Base-by-base conservation (phyloP, 164 flowering plant genomes). In the Vitis rupestris region DNA sequence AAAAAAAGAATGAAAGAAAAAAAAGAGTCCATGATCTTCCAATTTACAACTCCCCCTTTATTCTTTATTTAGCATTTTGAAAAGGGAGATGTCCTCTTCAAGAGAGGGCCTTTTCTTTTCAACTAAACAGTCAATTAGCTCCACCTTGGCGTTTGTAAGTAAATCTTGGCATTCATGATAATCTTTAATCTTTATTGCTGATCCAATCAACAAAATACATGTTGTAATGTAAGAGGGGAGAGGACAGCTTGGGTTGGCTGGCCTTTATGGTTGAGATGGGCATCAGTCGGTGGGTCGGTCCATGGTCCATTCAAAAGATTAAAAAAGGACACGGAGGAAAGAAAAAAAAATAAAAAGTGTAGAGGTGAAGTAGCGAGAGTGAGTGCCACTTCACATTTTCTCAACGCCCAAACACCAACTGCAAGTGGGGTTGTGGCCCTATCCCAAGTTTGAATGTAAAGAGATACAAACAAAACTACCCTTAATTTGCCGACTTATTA, bases 231-330 rank as follows among this genome's bases (percentile, higher is more conserved):
- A n/a, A 23, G 27, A 57, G 11, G 44, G 44, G 44, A 37, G 44
- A 6, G 27, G 69, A 65, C 59, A 51, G 69, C 51, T 71, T 71
- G 54, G 70, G 68, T 64, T 66, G 65, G 64, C 62, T 70, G 73
- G 74, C 68, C 56, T 70, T 31, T 59, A 17, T 65, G 50, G 61
- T 59, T 65, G 50, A 49, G 69, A 65, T 52, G 74, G 75, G 47
- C 56, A 67, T 50, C n/a, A 67, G 70, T 72, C 71, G 76, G 76
- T 67, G 71, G 67, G 67, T 68, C 68, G 72, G 76, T 44, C 14
- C 53, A 49, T 67, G 56, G 49, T 63, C 37, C 59, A 56, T 49
- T 73, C 53, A 23, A 63, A 71, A 30, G 15, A 48, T 31, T 59
- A 9, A 61, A 67, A 14, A 17, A 53, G 1, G 9, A 37, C 0